Base-by-base conservation (phyloP, 2,329 filamentous ascomycete species). In the Colletotrichum cordylinicola region DNA sequence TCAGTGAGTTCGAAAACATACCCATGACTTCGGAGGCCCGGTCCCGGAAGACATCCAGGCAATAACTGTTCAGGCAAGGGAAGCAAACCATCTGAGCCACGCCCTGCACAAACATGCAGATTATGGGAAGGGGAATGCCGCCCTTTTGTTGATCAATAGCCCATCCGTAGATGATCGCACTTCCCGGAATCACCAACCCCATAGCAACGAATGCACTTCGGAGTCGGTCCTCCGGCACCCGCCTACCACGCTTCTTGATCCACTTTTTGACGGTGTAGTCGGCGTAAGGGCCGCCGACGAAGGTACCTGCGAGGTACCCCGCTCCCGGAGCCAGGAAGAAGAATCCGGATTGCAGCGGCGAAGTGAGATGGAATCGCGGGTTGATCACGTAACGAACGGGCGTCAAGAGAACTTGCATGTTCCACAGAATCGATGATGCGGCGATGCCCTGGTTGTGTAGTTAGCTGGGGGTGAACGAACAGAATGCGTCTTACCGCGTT, bases 341-440 rank as follows among this genome's bases (percentile, higher is more conserved):
- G 5, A 95, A 87, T 0, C 91, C 92, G 0, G 89, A 90, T 80
- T 93, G 90, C 27, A 94, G 88, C 0, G 93, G 93, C 0, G 88
- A 88, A 0, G 88, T 90, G 16, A 95, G 88, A 69, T 90, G 80
- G 85, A 94, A 94, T 70, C 93, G 91, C 0, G 93, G 93, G 79
- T 94, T 94, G 21, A 95, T 87, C 15, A 94, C 90, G 79, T 94
- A 94, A 31, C 93, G 91, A 75, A 94, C 94, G 0, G 91, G 91
- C 0, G 92, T 94, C 9, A 94, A 86, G 1, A 94, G 88, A 4
- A 88, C 89, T 82, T 94, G 94, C 85, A 94, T 93, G 82, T 94
- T 94, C 91, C 92, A 95, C 16, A 94, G 90, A 1, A 95, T 86
- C 21, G 89, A 87, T 2, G 88, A 90, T 15, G 89, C 89, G 1